Evolutionary conservation across 495 filamentous ascomycete species (phyloP), one percentile per base, ranked within the genome.

Genomic region (Aspergillus sclerotioniger): DNA sequence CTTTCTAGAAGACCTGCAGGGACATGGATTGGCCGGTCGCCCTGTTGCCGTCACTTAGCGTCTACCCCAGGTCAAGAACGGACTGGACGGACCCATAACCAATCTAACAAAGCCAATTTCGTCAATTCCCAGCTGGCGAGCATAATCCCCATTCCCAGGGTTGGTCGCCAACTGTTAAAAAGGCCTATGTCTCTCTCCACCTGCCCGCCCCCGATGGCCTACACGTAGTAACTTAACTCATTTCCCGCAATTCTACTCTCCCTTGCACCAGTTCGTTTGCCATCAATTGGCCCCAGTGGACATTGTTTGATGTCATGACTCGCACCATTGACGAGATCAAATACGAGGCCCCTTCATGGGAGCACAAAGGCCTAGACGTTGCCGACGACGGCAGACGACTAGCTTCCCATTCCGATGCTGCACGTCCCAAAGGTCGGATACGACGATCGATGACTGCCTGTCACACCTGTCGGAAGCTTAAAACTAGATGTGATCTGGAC

Each of bases 381-480:
- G 56, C 62, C 6, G 69, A 72, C 19, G 69, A 71, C 59, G 64
- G 62, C 56, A 56, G 63, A 41, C 57, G 67, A 65, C 54, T 67
- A 20, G 60, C 62, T 32, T 59, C 67, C 56, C 61, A 62, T 66
- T 49, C 54, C 19, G 62, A 73, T 12, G 44, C 54, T 52, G 21
- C 55, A 17, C 66, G 72, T n/a, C 70, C 72, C 4, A 65, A 71
- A 53, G 70, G 69, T 9, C 70, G 73, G 12, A 74, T 76, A 39
- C 70, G 71, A 41, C 71, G 73, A n/a, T 74, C 73, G 8, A 74
- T 74, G 71, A 76, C 71, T 13, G 73, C 73, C 10, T 76, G 73
- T 62, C 67, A 76, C 62, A 76, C 73, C 32, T 76, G 73, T 54
- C 73, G 73, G 59, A 76, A 76, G 66, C 66, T 76, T 54, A 76